A percentile compares a stretch with the other conserved stretches of the same genome.
Conservation (phyloP, 441 rosid genomes). For the Jatropha multifida region DNA sequence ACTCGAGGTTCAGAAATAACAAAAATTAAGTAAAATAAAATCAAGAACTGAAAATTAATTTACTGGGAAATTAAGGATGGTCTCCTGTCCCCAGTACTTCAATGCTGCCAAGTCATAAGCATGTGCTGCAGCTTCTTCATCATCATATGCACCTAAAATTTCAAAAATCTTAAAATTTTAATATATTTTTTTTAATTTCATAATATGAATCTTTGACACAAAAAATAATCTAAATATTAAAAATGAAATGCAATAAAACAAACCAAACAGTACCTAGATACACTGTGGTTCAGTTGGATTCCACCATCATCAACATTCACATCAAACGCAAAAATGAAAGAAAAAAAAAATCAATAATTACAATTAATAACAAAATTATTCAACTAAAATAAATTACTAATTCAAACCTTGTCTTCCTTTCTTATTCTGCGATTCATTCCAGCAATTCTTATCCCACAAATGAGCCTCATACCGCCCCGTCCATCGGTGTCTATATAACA, state of each 20-base stretch:
- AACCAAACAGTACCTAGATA: slow-evolving; percentile 37
- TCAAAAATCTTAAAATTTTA: neutral
- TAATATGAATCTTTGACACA: neutral
- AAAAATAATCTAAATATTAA: neutral
- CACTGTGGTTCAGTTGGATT: slow-evolving; percentile 35
- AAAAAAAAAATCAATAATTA: neutral
- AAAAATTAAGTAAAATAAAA: neutral
- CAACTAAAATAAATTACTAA: neutral
- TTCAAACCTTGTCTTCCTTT: slow-evolving; percentile 86
- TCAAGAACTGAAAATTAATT: neutral
- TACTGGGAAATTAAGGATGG: slow-evolving; percentile 87
- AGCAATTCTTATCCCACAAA: slow-evolving; percentile 91
- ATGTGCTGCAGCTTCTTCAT: slow-evolving; percentile 87
- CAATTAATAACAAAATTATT: neutral
- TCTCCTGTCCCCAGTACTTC: slow-evolving; percentile 86
- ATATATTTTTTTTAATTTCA: neutral
- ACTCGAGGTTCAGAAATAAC: neutral
- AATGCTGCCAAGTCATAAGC: slow-evolving; percentile 93
- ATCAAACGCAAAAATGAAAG: neutral
- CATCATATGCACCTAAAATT: slow-evolving; percentile 73
- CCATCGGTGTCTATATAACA: slow-evolving; percentile 71
- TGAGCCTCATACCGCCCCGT: slow-evolving; percentile 93
- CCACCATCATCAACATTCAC: slow-evolving; percentile 19
- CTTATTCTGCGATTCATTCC: slow-evolving; percentile 89
- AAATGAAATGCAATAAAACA: neutral